Evolutionary conservation across 306 rosid genomes (phyloP).

Genomic region (Trifolium dubium): DNA sequence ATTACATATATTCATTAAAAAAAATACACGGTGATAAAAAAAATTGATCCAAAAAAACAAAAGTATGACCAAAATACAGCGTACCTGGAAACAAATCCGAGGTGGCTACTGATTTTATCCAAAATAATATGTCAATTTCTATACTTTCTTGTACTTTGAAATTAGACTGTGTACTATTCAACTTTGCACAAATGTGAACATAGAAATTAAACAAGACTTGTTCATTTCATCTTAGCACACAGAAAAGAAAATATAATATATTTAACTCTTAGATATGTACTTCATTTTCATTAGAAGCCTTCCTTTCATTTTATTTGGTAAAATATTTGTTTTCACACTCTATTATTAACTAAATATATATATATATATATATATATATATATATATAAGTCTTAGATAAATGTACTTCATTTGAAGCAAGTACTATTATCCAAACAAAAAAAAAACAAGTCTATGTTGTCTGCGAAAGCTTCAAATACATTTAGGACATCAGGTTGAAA

Average conservation of each 20-base stretch:
- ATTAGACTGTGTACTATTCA: conserved; percentile 12
- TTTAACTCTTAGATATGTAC: neutral
- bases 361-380: no score
- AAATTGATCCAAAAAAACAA: no score
- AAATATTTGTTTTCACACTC: conserved; percentile 35
- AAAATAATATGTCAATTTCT: neutral
- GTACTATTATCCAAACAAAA: no score
- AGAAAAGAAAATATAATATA: neutral
- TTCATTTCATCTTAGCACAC: conserved; percentile 23
- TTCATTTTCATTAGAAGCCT: conserved; percentile 10
- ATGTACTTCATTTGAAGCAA: no score
- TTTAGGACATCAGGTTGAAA: neutral
- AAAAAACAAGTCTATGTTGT: conserved; percentile 7
- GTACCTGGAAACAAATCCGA: neutral
- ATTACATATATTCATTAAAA: no score
- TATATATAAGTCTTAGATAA: no score
- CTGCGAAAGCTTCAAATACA: conserved; percentile 22
- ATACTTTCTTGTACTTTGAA: neutral
- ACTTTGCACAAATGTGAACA: conserved; percentile 31
- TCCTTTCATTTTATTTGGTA: conserved; percentile 9
- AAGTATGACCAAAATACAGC: conserved; percentile 1
- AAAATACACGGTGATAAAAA: no score
- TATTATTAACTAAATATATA: neutral
- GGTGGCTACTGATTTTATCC: neutral
- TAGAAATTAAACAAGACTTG: conserved; percentile 36